These are phyloP conservation scores for Theileria luwenshuni DNA, from an alignment of 169 alveolate genomes.

Conservation along the genomic window DNA sequence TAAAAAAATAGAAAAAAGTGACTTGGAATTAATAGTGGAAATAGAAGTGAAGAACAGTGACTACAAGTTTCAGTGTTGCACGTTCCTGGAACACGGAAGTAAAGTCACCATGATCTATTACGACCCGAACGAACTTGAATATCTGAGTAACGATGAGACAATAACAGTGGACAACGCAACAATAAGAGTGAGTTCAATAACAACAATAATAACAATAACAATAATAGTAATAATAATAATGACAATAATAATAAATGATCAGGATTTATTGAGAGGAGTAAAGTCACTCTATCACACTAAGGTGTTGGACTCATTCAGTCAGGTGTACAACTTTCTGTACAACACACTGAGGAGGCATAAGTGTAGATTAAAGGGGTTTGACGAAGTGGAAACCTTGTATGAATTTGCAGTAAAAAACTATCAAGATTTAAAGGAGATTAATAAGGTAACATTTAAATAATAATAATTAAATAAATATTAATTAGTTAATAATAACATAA, in stretches of 20 bases:
- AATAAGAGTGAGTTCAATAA: not conserved
- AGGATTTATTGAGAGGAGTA: not conserved
- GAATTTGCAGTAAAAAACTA: not conserved
- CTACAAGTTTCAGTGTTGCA: not conserved
- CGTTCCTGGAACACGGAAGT: not conserved
- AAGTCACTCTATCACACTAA: not conserved
- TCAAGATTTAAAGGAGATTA: not conserved
- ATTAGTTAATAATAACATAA: not conserved
- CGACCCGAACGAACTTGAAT: constrained; percentile 5
- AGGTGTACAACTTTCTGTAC: not conserved
- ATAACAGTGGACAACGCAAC: constrained; percentile 6
- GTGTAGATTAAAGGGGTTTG: constrained; percentile 11
- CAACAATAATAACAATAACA: too few species aligned
- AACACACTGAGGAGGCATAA: not conserved
- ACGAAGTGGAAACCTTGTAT: constrained; percentile 15
- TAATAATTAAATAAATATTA: not conserved
- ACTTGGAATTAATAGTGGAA: not conserved
- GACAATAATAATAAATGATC: not conserved
- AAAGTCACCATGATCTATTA: constrained; percentile 5
- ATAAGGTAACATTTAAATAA: not conserved
- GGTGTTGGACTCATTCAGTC: not conserved
- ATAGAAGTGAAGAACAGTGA: not conserved
- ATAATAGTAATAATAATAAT: too few species aligned
- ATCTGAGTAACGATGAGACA: not conserved
- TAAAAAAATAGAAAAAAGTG: not conserved